These are phyloP conservation scores for Vanderwaltozyma yarrowii DNA, from an alignment of 805 yeast genomes.

Conservation along the genomic window DNA sequence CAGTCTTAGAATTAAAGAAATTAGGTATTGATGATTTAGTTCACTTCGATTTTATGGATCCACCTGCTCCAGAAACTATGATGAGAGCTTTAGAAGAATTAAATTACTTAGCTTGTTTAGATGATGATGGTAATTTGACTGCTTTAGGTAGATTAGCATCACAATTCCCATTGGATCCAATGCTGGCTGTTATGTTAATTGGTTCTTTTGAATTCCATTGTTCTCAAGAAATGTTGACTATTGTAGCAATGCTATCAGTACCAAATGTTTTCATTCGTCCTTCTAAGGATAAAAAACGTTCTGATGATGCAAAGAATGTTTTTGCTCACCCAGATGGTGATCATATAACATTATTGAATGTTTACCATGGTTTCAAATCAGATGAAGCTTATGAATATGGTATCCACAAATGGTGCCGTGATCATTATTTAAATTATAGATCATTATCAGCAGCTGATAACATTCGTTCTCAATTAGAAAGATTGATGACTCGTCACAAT, in stretches of 20 bases:
- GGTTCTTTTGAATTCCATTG: conserved; percentile 79
- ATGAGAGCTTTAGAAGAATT: conserved; percentile 97
- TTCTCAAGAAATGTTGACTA: conserved; percentile 78
- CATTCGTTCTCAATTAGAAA: conserved; percentile 71
- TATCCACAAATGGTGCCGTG: conserved; percentile 79
- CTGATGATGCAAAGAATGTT: conserved; percentile 78
- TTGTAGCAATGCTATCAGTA: conserved; percentile 84
- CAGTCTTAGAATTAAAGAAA: conserved; percentile 87
- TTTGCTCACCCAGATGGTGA: conserved; percentile 96
- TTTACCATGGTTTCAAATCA: conserved; percentile 69
- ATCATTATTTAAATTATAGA: conserved; percentile 74
- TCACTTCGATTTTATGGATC: conserved; percentile 97
- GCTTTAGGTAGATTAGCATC: conserved; percentile 85
- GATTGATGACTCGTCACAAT: conserved; percentile 76
- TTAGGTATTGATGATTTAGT: conserved; percentile 93
- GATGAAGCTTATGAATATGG: conserved; percentile 64
- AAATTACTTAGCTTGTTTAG: conserved; percentile 79
- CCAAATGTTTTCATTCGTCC: conserved; percentile 96
- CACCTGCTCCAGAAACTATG: conserved; percentile 99
- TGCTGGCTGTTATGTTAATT: conserved; percentile 86
- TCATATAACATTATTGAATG: conserved; percentile 83
- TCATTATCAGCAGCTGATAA: conserved; percentile 78
- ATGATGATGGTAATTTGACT: conserved; percentile 86
- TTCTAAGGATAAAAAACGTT: conserved; percentile 71
- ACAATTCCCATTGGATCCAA: conserved; percentile 91